A percentile compares a stretch with the other conserved stretches of the same genome.
These are phyloP conservation scores for Hyaloscypha finlandica DNA, from an alignment of 495 filamentous ascomycete genomes.

Conservation along the genomic window DNA sequence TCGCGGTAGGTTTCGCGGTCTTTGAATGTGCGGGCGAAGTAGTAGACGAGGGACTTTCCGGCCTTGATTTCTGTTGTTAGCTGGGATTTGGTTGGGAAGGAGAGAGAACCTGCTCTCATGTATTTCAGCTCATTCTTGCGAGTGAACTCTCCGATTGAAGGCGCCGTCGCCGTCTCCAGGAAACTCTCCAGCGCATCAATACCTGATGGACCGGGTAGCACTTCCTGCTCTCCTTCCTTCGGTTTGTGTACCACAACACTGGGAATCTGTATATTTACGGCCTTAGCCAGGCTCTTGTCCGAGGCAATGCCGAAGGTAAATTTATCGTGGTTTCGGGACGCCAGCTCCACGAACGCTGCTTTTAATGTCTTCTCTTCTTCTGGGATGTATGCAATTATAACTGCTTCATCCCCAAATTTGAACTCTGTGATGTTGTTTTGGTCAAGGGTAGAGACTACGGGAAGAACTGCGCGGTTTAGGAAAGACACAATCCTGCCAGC, in stretches of 20 bases:
- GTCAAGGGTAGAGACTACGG: constrained; percentile 36
- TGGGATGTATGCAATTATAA: constrained; percentile 43
- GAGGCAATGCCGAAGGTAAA: constrained; percentile 44
- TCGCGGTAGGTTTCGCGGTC: constrained; percentile 36
- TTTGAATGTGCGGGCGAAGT: constrained; percentile 36
- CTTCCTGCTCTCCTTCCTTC: constrained; percentile 38
- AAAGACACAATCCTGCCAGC: constrained; percentile 42
- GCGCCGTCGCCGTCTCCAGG: constrained; percentile 37
- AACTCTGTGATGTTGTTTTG: constrained; percentile 36
- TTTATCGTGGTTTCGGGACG: constrained; percentile 39
- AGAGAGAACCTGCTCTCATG: constrained; percentile 37
- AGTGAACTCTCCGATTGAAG: constrained; percentile 47
- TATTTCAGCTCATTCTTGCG: constrained; percentile 45
- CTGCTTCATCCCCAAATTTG: constrained; percentile 41
- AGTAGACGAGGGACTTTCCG: constrained; percentile 49
- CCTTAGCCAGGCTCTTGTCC: constrained; percentile 18
- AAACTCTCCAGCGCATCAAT: constrained; percentile 40
- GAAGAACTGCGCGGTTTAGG: constrained; percentile 40
- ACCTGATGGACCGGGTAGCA: constrained; percentile 35
- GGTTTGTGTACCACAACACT: constrained; percentile 45
- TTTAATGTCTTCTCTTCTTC: constrained; percentile 24
- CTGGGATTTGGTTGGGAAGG: not conserved
- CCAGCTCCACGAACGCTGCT: constrained; percentile 35
- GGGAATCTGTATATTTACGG: constrained; percentile 17
- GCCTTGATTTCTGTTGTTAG: constrained; percentile 34